Conservation (phyloP, 1,284 basidiomycete species). For the Lentinula novae-zelandiae region DNA sequence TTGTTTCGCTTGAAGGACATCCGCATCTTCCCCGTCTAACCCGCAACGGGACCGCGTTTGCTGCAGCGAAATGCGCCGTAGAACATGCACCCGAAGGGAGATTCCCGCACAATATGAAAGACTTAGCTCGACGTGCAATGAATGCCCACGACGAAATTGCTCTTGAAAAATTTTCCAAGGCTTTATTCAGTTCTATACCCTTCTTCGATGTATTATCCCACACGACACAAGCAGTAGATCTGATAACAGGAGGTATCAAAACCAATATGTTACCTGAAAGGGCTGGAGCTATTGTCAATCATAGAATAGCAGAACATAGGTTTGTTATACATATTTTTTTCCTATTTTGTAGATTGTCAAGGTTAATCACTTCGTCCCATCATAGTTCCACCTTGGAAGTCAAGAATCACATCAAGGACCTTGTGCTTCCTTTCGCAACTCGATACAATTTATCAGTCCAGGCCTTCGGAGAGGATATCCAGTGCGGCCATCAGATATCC, state of each 20-base stretch:
- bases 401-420: slow-evolving; percentile 26
- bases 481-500: slow-evolving; percentile 8
- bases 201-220: slow-evolving; percentile 24
- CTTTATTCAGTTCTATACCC: slow-evolving; percentile 18
- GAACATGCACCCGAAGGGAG: slow-evolving; percentile 19
- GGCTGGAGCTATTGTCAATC: slow-evolving; percentile 37
- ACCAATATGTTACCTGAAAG: slow-evolving; percentile 40
- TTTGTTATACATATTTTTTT: not conserved
- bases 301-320: slow-evolving; percentile 34
- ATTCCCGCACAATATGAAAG: slow-evolving; percentile 26
- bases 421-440: slow-evolving; percentile 31
- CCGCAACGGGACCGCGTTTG: slow-evolving; percentile 20
- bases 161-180: slow-evolving; percentile 25
- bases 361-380: not conserved
- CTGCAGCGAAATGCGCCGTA: slow-evolving; percentile 24
- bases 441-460: slow-evolving; percentile 37
- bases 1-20: slow-evolving; percentile 48
- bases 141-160: slow-evolving; percentile 22
- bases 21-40: slow-evolving; percentile 32
- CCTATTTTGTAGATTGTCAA: not conserved
- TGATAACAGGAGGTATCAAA: slow-evolving; percentile 42
- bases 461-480: slow-evolving; percentile 30
- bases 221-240: slow-evolving; percentile 51
- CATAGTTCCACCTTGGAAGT: slow-evolving; percentile 30
- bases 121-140: slow-evolving; percentile 24